Base-by-base conservation (phyloP, 805 yeast genomes). In the Sugiyamaella americana region DNA sequence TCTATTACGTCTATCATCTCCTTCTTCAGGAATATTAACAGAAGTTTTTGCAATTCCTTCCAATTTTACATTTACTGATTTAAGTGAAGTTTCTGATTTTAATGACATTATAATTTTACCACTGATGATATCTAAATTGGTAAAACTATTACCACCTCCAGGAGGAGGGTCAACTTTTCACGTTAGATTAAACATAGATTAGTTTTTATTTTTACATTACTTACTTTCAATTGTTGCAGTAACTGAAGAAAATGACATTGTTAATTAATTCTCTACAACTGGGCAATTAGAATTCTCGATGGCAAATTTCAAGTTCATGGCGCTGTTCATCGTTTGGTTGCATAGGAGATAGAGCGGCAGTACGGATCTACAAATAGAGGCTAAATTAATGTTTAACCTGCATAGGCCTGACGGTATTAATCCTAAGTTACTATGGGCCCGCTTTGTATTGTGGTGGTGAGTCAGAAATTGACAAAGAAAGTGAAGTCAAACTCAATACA, bases 11-110 rank as follows among this genome's bases (percentile, higher is more conserved):
- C 32, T 26, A 13, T 26, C 32, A 13, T 26, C 13, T 8, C 8
- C 32, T 13, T 43, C 48, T 40, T 49, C 54, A 5, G 56, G 50
- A n/a, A 57, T 52, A 3, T 51, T 51, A 5, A 61, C 51, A 20
- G 34, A 42, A 2, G 63, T 54, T 39, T 45, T 40, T 4, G 65
- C 49, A 8, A 61, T 54, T 21, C 65, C 66, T 43, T 62, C 66
- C 46, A 62, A 44, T 47, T 62, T 62, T 43, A 61, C 57, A 21
- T 49, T 52, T 20, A 62, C 58, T 23, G 47, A 44, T 36, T 58
- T 55, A 43, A 62, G 41, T 5, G 62, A 48, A 42, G 56, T 60
- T 32, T 58, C 61, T 17, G 53, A 47, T 16, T 34, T 30, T 40
- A 62, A 43, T 6, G 47, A 40, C 40, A 62, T 41, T 16, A 36